Percentiles rank a stretch among this genome's conserved stretches.
phyloP scores from a whole-genome alignment of 1,139 yeast species.

The Neolecta irregularis region DNA sequence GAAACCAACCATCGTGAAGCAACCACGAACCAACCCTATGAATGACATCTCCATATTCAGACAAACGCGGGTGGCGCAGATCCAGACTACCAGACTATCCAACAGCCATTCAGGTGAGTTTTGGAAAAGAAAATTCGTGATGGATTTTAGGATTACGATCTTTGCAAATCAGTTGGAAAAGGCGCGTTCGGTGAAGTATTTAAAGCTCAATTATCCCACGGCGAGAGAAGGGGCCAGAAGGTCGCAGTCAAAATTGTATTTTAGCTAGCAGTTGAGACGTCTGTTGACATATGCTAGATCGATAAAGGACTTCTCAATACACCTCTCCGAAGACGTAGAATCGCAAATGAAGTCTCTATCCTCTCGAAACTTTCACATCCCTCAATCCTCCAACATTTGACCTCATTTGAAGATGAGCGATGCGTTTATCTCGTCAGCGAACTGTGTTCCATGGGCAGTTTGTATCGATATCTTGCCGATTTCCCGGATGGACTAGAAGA shows the following conservation, averaged over 20 bases:
- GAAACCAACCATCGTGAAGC: too few species aligned
- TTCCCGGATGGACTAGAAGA: slow-evolving; percentile 9
- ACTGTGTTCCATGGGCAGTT: slow-evolving; percentile 72
- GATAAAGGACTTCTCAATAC: slow-evolving; percentile 8
- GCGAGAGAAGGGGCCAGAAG: slow-evolving; percentile 5
- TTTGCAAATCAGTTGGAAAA: slow-evolving; percentile 10
- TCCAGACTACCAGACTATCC: too few species aligned
- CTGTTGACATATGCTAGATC: slow-evolving; percentile 5
- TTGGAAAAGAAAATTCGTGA: too few species aligned
- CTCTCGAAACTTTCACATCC: slow-evolving; percentile 34
- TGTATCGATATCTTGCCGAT: slow-evolving; percentile 20
- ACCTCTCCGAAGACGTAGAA: slow-evolving; percentile 8
- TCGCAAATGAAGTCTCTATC: slow-evolving; percentile 8
- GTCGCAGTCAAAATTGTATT: slow-evolving; percentile 10
- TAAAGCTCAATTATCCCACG: slow-evolving; percentile 9
- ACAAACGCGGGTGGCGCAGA: too few species aligned
- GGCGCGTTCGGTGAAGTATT: slow-evolving; percentile 12
- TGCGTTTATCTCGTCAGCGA: slow-evolving; percentile 86
- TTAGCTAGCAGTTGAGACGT: background rate
- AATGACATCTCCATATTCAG: too few species aligned
- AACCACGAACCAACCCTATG: too few species aligned
- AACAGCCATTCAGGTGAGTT: too few species aligned
- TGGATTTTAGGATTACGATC: slow-evolving; percentile 8
- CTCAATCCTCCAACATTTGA: slow-evolving; percentile 78
- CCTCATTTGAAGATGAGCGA: slow-evolving; percentile 87